Conservation (phyloP, 2,329 filamentous ascomycete genomes). For the Leptosphaerulina australis region DNA sequence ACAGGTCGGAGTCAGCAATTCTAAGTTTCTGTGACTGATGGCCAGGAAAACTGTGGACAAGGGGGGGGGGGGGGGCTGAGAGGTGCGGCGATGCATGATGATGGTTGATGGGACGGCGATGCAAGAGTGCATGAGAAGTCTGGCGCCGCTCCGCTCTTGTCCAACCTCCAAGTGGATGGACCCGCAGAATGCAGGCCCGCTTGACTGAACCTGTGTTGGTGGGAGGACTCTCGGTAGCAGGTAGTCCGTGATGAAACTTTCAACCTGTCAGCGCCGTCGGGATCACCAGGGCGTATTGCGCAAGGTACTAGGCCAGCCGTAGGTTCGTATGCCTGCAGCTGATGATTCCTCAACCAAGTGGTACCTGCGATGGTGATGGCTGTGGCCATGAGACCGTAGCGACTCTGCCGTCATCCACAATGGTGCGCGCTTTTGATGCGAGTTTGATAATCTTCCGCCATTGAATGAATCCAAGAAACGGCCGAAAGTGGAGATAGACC, state of each 20-base stretch:
- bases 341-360: neutral
- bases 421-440: constrained; percentile 16
- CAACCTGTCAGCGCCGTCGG: constrained; percentile 35
- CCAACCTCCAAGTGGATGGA: constrained; percentile 29
- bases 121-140: constrained; percentile 33
- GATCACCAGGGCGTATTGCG: constrained; percentile 15
- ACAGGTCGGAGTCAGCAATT: neutral
- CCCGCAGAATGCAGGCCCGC: constrained; percentile 38
- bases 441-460: constrained; percentile 28
- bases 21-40: constrained; percentile 9
- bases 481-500: constrained; percentile 32
- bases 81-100: constrained; percentile 26
- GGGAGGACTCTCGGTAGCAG: constrained; percentile 5
- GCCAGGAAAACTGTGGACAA: constrained; percentile 14
- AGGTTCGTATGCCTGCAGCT: constrained; percentile 3
- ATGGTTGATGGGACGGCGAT: constrained; percentile 30
- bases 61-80: constrained; percentile 16
- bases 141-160: constrained; percentile 30
- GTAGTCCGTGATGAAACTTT: constrained; percentile 12
- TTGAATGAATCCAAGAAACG: constrained; percentile 21
- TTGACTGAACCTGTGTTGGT: constrained; percentile 30
- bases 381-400: constrained; percentile 21
- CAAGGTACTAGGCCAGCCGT: constrained; percentile 3
- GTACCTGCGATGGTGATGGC: constrained; percentile 9
- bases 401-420: constrained; percentile 9